phyloP scores from a whole-genome alignment of 1,139 yeast species.

The Nematodospora anomalae region DNA sequence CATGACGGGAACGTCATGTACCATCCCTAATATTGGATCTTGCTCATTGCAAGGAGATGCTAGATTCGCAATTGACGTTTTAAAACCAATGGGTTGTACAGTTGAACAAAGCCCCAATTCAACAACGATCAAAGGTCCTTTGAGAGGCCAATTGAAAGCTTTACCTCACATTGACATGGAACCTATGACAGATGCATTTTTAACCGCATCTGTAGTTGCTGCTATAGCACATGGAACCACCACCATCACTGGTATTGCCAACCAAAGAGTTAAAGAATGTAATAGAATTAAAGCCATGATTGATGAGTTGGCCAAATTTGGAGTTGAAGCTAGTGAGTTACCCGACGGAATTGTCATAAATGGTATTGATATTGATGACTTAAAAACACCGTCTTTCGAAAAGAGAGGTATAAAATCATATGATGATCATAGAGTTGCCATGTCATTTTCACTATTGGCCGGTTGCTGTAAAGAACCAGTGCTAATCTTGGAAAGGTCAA shows the following conservation, averaged over 20 bases:
- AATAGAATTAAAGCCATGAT: conserved; percentile 96
- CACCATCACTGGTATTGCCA: conserved; percentile 91
- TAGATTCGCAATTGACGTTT: conserved; percentile 88
- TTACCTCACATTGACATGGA: conserved; percentile 89
- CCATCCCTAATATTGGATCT: conserved; percentile 92
- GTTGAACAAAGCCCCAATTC: conserved; percentile 81
- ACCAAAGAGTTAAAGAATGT: conserved; percentile 97
- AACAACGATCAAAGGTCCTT: conserved; percentile 91
- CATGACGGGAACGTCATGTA: conserved; percentile 89
- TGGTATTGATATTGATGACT: conserved; percentile 54
- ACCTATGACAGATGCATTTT: conserved; percentile 98
- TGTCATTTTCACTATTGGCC: conserved; percentile 90
- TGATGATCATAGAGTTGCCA: conserved; percentile 98
- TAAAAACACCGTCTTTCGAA: conserved; percentile 50
- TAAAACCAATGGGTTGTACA: conserved; percentile 91
- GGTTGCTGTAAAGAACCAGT: conserved; percentile 58
- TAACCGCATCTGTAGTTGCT: conserved; percentile 96
- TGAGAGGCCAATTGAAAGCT: conserved; percentile 65
- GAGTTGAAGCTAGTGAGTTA: conserved; percentile 79
- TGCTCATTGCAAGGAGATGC: conserved; percentile 97
- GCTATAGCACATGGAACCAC: conserved; percentile 79
- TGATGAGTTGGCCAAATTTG: conserved; percentile 82
- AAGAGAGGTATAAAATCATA: conserved; percentile 67
- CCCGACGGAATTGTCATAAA: conserved; percentile 90
- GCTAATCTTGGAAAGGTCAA: conserved; percentile 77